Conservation (phyloP, 345 rosid genomes). For the Salix koriyanagi region DNA sequence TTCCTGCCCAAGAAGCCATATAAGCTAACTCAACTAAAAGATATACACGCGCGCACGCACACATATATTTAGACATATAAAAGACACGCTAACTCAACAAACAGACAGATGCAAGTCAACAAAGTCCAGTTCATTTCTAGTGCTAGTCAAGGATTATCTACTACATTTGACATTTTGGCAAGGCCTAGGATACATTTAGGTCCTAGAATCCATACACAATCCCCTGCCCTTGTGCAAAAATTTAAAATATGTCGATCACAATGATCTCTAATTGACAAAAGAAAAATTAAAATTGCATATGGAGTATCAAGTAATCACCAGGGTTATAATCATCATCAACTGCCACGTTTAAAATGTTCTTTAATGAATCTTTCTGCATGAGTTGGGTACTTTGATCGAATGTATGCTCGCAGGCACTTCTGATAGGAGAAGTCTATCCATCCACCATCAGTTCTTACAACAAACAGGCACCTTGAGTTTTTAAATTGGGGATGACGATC, state of each 20-base stretch:
- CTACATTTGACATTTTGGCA: conserved; percentile 28
- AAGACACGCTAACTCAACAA: neutral
- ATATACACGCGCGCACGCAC: too few relatives aligned
- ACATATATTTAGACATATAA: too few relatives aligned
- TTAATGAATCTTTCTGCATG: conserved; percentile 75
- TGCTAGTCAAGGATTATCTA: conserved; percentile 30
- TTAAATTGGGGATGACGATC: conserved; percentile 87
- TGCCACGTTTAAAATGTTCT: conserved; percentile 66
- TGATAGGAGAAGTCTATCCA: conserved; percentile 98
- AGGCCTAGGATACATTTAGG: conserved; percentile 6
- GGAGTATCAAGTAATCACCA: conserved; percentile 1
- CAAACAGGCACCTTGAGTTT: conserved; percentile 74
- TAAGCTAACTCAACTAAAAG: conserved; percentile 12
- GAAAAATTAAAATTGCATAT: conserved; percentile 6
- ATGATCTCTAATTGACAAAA: neutral
- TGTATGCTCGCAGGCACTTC: conserved; percentile 78
- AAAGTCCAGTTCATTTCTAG: conserved; percentile 25
- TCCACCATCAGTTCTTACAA: conserved; percentile 87
- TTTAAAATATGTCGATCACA: neutral
- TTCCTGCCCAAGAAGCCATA: neutral
- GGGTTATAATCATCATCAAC: conserved; percentile 21
- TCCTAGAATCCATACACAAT: neutral
- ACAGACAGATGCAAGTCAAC: conserved; percentile 28
- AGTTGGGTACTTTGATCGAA: conserved; percentile 61
- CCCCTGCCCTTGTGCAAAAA: neutral